Evolutionary conservation across 2,329 filamentous ascomycete species (phyloP).

Genomic region (Herpomyces periplanetae): DNA sequence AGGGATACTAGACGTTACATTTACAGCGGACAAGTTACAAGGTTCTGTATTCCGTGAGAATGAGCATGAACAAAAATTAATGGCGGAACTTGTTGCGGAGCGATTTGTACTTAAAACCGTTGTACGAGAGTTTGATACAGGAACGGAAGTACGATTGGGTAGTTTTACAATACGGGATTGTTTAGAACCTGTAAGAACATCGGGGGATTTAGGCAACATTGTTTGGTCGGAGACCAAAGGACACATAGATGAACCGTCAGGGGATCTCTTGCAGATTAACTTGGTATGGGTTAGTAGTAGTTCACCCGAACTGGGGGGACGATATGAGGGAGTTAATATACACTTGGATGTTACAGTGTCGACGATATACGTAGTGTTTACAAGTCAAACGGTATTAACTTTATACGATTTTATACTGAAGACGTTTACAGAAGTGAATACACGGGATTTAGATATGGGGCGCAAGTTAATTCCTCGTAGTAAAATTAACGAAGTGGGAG

Average conservation of each 20-base stretch:
- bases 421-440: constrained; percentile 21
- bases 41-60: constrained; percentile 70
- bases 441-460: constrained; percentile 6
- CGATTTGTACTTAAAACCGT: constrained; percentile 59
- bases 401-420: constrained; percentile 69
- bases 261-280: constrained; percentile 48
- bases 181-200: constrained; percentile 44
- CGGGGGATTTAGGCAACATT: constrained; percentile 78
- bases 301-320: constrained; percentile 65
- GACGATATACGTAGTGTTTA: constrained; percentile 83
- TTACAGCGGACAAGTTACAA: constrained; percentile 70
- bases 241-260: constrained; percentile 23
- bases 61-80: constrained; percentile 27
- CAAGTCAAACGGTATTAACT: constrained; percentile 59
- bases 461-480: constrained; percentile 8
- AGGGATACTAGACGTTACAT: constrained; percentile 77
- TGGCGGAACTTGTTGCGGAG: constrained; percentile 70
- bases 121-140: constrained; percentile 62
- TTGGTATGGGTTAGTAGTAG: constrained; percentile 58
- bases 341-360: constrained; percentile 70
- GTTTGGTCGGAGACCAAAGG: constrained; percentile 84
- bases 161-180: constrained; percentile 74
- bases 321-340: constrained; percentile 69
- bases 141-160: constrained; percentile 51
- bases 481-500: constrained; percentile 6